phyloP scores from a whole-genome alignment of 2,329 filamentous ascomycete species.

The Fusarium proliferatum region DNA sequence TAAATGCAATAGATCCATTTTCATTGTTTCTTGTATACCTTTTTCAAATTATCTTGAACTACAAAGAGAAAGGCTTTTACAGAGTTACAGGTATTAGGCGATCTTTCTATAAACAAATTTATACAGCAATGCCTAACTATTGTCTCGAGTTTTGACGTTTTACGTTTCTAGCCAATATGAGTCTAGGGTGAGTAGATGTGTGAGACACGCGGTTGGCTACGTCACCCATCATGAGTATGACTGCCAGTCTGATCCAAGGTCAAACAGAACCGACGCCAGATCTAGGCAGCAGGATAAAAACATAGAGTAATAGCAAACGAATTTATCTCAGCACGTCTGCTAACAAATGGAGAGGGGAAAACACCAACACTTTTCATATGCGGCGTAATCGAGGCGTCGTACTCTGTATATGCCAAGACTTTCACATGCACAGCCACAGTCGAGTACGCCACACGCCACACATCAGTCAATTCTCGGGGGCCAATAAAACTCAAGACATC shows the following conservation, averaged over 20 bases:
- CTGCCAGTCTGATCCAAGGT: not conserved
- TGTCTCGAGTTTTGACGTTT: rapidly evolving
- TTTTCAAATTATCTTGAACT: not conserved
- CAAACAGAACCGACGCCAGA: not conserved
- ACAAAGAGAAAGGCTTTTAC: not conserved
- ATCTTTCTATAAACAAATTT: not conserved
- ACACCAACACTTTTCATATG: not conserved
- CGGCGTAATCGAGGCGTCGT: not conserved
- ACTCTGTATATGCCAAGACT: not conserved
- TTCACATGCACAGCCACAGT: not conserved
- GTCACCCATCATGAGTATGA: not conserved
- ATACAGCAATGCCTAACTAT: not conserved
- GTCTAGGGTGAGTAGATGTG: not conserved
- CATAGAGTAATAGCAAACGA: rapidly evolving
- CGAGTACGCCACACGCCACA: not conserved
- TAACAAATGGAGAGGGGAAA: not conserved
- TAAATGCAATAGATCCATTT: no score
- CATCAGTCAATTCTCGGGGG: not conserved
- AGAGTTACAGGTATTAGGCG: rapidly evolving
- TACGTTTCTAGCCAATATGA: not conserved
- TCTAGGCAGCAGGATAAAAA: not conserved
- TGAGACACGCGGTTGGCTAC: not conserved
- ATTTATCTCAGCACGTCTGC: rapidly evolving
- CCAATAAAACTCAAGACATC: not conserved
- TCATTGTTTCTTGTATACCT: not conserved